Evolutionary conservation across 1,139 yeast genomes (phyloP).

Genomic region (Sugiyamaella japonica): DNA sequence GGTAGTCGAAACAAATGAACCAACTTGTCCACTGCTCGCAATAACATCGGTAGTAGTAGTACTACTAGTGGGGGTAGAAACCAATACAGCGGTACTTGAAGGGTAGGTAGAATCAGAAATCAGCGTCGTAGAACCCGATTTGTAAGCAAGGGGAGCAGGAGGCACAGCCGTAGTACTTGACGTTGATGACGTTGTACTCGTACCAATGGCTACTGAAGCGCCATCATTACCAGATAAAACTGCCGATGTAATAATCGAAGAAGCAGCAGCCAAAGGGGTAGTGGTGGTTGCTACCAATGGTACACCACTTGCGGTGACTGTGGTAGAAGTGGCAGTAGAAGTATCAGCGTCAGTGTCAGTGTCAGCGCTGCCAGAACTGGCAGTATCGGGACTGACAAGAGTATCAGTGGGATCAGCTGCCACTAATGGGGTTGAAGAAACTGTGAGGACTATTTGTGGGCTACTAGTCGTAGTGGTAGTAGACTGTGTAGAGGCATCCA

Average conservation of each 20-base stretch:
- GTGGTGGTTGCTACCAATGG: neutral
- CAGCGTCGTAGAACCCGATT: neutral
- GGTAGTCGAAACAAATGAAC: constrained; percentile 1
- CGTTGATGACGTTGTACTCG: neutral
- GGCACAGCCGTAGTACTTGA: neutral
- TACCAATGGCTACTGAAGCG: no score
- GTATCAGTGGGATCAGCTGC: neutral
- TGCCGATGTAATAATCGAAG: constrained; percentile 8
- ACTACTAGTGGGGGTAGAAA: neutral
- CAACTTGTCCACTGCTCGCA: neutral
- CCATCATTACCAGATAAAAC: neutral
- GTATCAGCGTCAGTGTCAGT: neutral
- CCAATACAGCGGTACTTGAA: neutral
- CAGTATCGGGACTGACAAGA: neutral
- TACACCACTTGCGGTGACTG: neutral
- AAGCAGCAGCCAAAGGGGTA: neutral
- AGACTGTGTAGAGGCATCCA: neutral
- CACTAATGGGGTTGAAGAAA: neutral
- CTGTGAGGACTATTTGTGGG: neutral
- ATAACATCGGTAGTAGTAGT: constrained; percentile 1
- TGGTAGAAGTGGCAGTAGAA: neutral
- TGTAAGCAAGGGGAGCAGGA: neutral
- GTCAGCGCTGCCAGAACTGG: no score
- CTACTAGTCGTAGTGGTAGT: neutral
- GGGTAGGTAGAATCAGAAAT: neutral